These are phyloP conservation scores for Scleroderma citrinum DNA, from an alignment of 768 basidiomycete species.

Conservation along the genomic window DNA sequence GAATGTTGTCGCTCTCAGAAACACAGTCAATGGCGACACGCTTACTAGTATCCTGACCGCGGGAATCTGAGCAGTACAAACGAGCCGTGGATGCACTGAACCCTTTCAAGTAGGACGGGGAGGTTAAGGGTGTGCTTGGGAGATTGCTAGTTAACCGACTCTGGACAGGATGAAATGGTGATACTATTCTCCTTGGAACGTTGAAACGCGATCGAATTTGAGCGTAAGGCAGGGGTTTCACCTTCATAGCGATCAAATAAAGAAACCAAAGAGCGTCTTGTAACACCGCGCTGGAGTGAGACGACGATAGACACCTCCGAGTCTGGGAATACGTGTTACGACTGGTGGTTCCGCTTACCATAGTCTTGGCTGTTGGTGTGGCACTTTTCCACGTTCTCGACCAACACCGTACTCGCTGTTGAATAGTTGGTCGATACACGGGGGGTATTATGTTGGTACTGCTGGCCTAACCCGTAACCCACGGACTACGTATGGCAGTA, in stretches of 20 bases:
- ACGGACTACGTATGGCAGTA: too few relatives aligned
- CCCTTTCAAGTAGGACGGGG: slow-evolving; percentile 2
- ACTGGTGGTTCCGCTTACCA: too few relatives aligned
- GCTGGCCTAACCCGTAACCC: too few relatives aligned
- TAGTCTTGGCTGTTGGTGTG: background rate
- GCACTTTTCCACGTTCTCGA: background rate
- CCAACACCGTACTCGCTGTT: too few relatives aligned
- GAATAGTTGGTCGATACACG: too few relatives aligned
- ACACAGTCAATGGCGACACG: background rate
- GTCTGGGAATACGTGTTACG: too few relatives aligned
- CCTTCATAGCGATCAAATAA: background rate
- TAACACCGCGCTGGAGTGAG: background rate
- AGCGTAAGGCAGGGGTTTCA: background rate
- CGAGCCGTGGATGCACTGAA: slow-evolving; percentile 7
- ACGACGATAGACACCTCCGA: background rate
- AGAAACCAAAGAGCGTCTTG: too few relatives aligned
- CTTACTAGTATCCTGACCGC: background rate
- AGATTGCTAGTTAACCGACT: background rate
- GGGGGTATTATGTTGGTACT: too few relatives aligned
- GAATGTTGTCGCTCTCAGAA: background rate
- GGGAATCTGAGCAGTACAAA: background rate
- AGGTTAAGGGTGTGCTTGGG: background rate
- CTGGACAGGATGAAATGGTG: background rate
- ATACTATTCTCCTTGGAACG: background rate
- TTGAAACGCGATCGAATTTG: background rate